Percentiles rank a stretch among this genome's conserved stretches.
Evolutionary conservation across 1,139 yeast species (phyloP).

Genomic region (Blastobotrys apis): DNA sequence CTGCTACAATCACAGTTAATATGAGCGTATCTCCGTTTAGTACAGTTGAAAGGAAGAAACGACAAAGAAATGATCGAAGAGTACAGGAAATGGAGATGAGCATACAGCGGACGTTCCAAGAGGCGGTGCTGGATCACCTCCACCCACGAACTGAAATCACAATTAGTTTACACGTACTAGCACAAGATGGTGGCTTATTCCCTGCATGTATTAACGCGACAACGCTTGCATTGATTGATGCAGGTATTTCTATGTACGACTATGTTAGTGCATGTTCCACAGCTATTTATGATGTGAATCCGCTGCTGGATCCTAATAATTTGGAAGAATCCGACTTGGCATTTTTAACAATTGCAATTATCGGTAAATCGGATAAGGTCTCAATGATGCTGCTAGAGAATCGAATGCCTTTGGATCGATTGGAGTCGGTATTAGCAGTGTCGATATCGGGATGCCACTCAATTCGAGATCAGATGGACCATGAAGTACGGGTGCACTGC

Average conservation of each 20-base stretch:
- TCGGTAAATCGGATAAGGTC: conserved; percentile 76
- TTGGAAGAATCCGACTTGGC: conserved; percentile 84
- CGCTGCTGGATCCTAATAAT: conserved; percentile 75
- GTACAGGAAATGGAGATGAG: conserved; percentile 72
- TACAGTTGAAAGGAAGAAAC: conserved; percentile 68
- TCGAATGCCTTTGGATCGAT: conserved; percentile 74
- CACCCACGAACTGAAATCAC: conserved; percentile 81
- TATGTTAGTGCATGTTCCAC: conserved; percentile 78
- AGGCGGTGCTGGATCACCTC: conserved; percentile 67
- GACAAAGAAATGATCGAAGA: conserved; percentile 43
- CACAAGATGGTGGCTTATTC: conserved; percentile 87
- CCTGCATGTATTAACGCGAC: conserved; percentile 82
- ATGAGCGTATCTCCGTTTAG: conserved; percentile 78
- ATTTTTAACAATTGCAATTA: conserved; percentile 72
- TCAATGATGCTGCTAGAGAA: conserved; percentile 69
- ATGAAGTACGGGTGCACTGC: conserved; percentile 72
- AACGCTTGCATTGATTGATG: conserved; percentile 86
- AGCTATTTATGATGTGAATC: conserved; percentile 68
- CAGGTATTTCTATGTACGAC: conserved; percentile 93
- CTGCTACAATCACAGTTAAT: conserved; percentile 59
- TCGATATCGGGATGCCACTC: conserved; percentile 89
- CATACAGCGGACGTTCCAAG: conserved; percentile 73
- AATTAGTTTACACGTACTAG: conserved; percentile 68
- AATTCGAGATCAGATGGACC: conserved; percentile 80
- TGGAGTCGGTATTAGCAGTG: conserved; percentile 73